Evolutionary conservation across 176 grass and related monocot species (phyloP).

Genomic region (Panicum miliaceum): DNA sequence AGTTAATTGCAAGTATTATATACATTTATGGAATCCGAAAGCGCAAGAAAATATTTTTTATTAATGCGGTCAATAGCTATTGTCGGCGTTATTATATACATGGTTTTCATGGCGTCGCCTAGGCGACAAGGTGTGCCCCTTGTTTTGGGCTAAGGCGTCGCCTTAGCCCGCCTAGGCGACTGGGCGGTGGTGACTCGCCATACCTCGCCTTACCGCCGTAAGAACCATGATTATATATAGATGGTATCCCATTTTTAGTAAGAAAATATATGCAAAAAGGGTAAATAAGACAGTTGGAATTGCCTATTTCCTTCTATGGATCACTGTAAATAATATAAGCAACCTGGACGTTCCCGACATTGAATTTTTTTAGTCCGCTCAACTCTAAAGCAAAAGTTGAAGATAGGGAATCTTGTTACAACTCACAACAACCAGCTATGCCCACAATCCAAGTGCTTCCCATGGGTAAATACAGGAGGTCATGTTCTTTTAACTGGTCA

Average conservation of each 20-base stretch:
- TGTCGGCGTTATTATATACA: not conserved
- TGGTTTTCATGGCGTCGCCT: too few relatives aligned
- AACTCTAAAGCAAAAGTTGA: not conserved
- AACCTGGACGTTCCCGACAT: not conserved
- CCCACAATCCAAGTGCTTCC: not conserved
- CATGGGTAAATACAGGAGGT: not conserved
- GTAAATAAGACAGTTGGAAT: too few relatives aligned
- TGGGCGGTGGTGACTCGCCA: too few relatives aligned
- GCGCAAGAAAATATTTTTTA: not conserved
- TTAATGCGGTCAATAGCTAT: not conserved
- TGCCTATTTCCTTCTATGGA: not conserved
- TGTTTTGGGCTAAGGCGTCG: too few relatives aligned
- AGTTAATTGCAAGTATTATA: not conserved
- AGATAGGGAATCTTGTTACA: not conserved
- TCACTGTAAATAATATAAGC: not conserved
- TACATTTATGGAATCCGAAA: not conserved
- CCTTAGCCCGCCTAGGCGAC: too few relatives aligned
- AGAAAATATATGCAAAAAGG: too few relatives aligned
- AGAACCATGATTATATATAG: too few relatives aligned
- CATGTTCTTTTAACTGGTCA: constrained; percentile 5
- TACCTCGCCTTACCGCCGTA: too few relatives aligned
- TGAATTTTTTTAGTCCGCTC: not conserved
- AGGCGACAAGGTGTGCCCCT: too few relatives aligned
- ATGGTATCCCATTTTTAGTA: too few relatives aligned
- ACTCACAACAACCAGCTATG: not conserved